Evolutionary conservation across 352 stramenopile genomes (phyloP), one percentile per base, ranked within the genome.

Genomic region (Pythium phragmiticola): DNA sequence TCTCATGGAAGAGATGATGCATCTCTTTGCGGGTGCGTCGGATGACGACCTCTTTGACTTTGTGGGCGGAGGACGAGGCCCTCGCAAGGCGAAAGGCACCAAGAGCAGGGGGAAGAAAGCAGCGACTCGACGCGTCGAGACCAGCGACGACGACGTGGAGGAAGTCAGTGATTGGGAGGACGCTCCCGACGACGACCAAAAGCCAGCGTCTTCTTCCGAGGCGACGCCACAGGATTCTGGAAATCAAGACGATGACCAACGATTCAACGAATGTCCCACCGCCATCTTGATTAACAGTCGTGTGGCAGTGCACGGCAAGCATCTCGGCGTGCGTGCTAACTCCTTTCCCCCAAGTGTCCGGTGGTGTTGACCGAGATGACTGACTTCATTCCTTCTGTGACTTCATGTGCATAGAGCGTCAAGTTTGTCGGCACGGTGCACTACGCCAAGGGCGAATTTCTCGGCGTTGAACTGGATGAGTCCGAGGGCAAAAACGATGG

Each of bases 401-500:
- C 8, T 4, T 49, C 46, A 13, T 17, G 37, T 46, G 21, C 7
- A 3, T 45, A 87, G 80, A 68, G 76, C 26, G 77, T 89, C 58
- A 84, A 73, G 66, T 93, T 90, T 59, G 53, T 78, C 1, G 84
- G 84, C 0, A 50, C 59, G 0, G 84, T 91, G 12, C 82, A 92
- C 62, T 94, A 94, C 63, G 70, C 76, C 11, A 92, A 89, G 51
- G 84, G 82, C 13, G 65, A 86, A 5, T 89, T 91, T 52, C 57
- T 93, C 17, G 80, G 84, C 7, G 71, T 93, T 23, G 70, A 75
- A 39, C 64, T 93, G 30, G 77, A 70, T 37, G 76, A 84, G 11
- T 68, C 78, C 2, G 63, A 79, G 6, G 84, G 82, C 48, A 93
- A 93, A 69, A 93, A 93, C 66, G 65, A 89, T 57, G 84, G 82